Base-by-base conservation (phyloP, 2,329 filamentous ascomycete genomes). In the Fusarium ramigenum region DNA sequence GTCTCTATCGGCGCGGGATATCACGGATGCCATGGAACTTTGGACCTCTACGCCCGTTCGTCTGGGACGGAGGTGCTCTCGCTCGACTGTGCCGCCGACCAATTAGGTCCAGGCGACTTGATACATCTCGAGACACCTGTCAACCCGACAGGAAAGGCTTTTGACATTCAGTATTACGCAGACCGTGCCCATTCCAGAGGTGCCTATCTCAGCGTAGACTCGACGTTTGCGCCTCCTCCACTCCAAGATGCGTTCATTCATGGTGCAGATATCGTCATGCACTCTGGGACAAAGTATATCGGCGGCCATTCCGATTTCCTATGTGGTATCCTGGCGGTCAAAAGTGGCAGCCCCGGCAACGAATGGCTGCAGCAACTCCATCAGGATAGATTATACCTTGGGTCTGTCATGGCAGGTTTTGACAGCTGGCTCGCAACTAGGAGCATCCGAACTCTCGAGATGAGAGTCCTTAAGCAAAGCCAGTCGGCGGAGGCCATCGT, bases 251-350 rank as follows among this genome's bases (percentile, higher is more conserved):
- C 96, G 0, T 96, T 98, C 78, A 79, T 81, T 25, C 92, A 89
- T 80, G 96, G 94, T 44, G 94, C 93, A 25, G 96, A 98, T 82
- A 82, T 95, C 1, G 89, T 97, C 36, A 93, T 98, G 93, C 96
- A 99, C 83, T 92, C 89, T 58, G 96, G 95, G 7, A 97, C 95
- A 23, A 99, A 98, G 86, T 99, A 98, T 83, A 90, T 99, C 72
- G 96, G 96, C 23, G 96, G 96, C 1, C 96, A 99, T 84, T 95
- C 92, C 73, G 96, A 99, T 83, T 87, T 98, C 87, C 89, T 98
- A 6, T 97, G 93, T 79, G 96, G 96, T 23, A 91, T 97, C 25
- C 84, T 99, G 34, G 54, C 54, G 1, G 4, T 58, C 4, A 36
- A 18, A 10, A 28, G 14, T 14, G 89, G 90, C 0, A 88, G 94